These are phyloP conservation scores for Clavariopsis aquatica DNA, from an alignment of 495 filamentous ascomycete species.

Conservation along the genomic window DNA sequence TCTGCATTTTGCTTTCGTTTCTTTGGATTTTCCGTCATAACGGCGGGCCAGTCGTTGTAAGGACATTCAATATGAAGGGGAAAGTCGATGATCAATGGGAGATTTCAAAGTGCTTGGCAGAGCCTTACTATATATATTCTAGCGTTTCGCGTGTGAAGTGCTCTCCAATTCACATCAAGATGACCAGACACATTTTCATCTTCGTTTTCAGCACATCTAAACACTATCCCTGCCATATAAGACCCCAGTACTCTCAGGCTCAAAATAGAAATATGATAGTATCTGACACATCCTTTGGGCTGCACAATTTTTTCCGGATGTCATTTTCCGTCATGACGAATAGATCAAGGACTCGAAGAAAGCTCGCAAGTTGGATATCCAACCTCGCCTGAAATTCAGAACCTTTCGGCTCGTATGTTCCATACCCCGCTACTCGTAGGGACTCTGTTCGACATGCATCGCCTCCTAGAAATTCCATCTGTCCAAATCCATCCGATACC, in stretches of 20 bases:
- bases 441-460: neutral
- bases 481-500: neutral
- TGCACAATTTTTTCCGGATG: neutral
- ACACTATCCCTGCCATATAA: too few species aligned
- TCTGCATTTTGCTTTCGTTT: conserved; percentile 19
- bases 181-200: too few species aligned
- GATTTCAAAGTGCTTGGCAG: conserved; percentile 1
- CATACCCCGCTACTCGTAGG: conserved; percentile 9
- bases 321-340: conserved; percentile 8
- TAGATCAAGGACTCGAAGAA: neutral
- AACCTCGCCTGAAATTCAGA: neutral
- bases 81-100: neutral
- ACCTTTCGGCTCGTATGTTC: neutral
- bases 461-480: neutral
- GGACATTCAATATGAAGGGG: neutral
- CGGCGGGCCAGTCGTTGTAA: neutral
- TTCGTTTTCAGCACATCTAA: too few species aligned
- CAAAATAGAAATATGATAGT: too few species aligned
- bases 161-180: too few species aligned
- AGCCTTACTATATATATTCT: neutral
- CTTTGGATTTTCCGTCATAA: conserved; percentile 28
- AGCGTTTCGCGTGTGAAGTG: too few species aligned
- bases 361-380: conserved; percentile 12
- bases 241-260: too few species aligned
- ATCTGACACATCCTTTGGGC: too few species aligned